Evolutionary conservation across 176 grass and related monocot genomes (phyloP).

Genomic region (Bothriochloa decipiens): DNA sequence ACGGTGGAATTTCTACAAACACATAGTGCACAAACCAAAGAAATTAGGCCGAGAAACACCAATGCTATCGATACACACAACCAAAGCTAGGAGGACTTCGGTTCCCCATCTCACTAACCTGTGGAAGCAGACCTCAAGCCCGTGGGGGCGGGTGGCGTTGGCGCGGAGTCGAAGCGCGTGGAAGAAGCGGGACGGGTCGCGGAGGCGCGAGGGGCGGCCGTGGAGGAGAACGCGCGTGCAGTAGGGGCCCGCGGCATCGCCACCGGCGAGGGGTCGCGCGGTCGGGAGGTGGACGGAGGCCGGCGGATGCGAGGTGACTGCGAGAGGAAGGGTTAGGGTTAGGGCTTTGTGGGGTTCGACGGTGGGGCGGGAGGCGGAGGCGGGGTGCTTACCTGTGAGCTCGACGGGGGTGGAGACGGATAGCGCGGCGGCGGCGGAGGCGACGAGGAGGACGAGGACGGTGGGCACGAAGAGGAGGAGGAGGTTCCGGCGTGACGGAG

Average conservation of each 20-base stretch:
- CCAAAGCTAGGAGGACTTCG: slow-evolving; percentile 36
- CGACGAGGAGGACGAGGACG: slow-evolving; percentile 27
- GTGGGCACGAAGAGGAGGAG: neutral
- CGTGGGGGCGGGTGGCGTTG: slow-evolving; percentile 55
- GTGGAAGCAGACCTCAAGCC: slow-evolving; percentile 89
- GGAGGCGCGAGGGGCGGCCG: slow-evolving; percentile 68
- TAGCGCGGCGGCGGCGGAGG: slow-evolving; percentile 24
- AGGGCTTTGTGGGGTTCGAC: slow-evolving; percentile 32
- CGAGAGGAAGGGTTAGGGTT: slow-evolving; percentile 28
- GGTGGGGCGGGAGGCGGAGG: neutral
- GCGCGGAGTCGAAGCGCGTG: slow-evolving; percentile 60
- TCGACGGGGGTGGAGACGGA: slow-evolving; percentile 43
- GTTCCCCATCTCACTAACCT: slow-evolving; percentile 41
- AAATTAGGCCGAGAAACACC: neutral
- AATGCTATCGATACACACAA: neutral
- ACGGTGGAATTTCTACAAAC: slow-evolving; percentile 78
- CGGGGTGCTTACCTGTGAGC: slow-evolving; percentile 57
- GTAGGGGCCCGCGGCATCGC: slow-evolving; percentile 30
- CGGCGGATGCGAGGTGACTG: slow-evolving; percentile 28
- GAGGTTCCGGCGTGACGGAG: neutral
- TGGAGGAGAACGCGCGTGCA: slow-evolving; percentile 68
- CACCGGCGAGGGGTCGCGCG: slow-evolving; percentile 1
- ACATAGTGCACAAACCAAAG: neutral
- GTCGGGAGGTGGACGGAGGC: slow-evolving; percentile 47
- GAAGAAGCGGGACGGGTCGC: slow-evolving; percentile 68